Base-by-base conservation (phyloP, 345 rosid species). In the Dimocarpus longan region DNA sequence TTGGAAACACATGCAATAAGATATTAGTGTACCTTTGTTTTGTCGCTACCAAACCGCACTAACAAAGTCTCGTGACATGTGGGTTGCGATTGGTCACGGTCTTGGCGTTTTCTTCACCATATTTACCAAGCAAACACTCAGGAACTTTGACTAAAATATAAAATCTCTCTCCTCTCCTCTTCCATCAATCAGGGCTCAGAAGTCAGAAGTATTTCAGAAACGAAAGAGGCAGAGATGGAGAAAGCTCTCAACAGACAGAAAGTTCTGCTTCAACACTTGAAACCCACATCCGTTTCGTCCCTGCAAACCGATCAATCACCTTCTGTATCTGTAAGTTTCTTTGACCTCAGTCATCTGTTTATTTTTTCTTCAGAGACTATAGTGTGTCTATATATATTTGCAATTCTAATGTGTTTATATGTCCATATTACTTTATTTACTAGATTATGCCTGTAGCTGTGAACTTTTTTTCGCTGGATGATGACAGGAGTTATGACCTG, bases 241-340 rank as follows among this genome's bases (percentile, higher is more conserved):
- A 92, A 81, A 83, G 97, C 97, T 39, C 8, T 86, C n/a, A 87
- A 88, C 86, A 90, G 99, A 71, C 97, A 94, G 79, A 86, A 81
- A 80, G 80, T 96, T 80, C 82, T 96, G 80, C 91, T 96, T 79
- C 81, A 85, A 74, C 99, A 94, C 81, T 83, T 96, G 43, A 88
- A 76, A 44, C 97, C 96, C 83, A 32, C 65, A 79, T 80, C 91
- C 64, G 3, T n/a, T 68, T 76, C 90, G 79, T 70, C 87, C 77
- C 43, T 85, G 63, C 88, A 84, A 63, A 2, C 73, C 82, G 80
- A 78, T 80, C 80, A 80, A 37, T 74, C 84, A 12, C 40, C 78
- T 68, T 42, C 81, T 79, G 71, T 92, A 28, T 92, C 88, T 69
- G 96, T 95, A 72, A 86, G 91, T 74, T 81, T 52, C 12, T 15